Base-by-base conservation (phyloP, 140 eudicot genomes). In the Stevia rebaudiana region DNA sequence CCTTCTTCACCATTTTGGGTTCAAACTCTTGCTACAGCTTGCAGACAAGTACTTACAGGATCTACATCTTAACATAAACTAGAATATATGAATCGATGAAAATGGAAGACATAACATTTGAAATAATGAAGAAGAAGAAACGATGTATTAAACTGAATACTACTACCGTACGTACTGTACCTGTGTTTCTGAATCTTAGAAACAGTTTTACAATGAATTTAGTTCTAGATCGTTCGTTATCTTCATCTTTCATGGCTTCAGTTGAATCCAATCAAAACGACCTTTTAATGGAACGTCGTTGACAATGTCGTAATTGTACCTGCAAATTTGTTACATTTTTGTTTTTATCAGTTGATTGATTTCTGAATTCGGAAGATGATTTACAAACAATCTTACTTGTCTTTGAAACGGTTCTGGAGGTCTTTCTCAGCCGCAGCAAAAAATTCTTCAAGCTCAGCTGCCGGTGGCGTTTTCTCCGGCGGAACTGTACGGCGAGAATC, bases 271-370 rank as follows among this genome's bases (percentile, higher is more conserved):
- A 55, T 86, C 83, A 62, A 65, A 89, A 18, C 95, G 95, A 49
- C 97, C 97, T 73, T 80, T 77, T 74, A 86, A 33, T 6, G 97
- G 94, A 58, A 72, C 75, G 68, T 86, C 97, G 44, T 83, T 83
- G 47, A 65, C 83, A 18, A 89, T 52, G 77, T 89, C 95, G 53
- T 49, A 89, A 71, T 89, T 89, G 51, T 89, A 89, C 95, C 97
- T 89, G 78, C 25, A 41, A 31, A 35, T 46, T 68, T 17, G 17
- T 59, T 49, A 51, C 19, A 21, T 35, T 4, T 13, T 19, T 44
- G 15, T 31, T 36, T 21, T 10, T 9, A 35, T 11, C 7, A 13
- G 22, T 43, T 12, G n/a, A 7, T 67, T 10, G 48, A 30, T n/a
- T 11, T 5, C 23, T n/a, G 5, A 11, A 49, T 16, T 24, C 6